Conservation (phyloP, 2,329 filamentous ascomycete species). For the Fusarium sp. region DNA sequence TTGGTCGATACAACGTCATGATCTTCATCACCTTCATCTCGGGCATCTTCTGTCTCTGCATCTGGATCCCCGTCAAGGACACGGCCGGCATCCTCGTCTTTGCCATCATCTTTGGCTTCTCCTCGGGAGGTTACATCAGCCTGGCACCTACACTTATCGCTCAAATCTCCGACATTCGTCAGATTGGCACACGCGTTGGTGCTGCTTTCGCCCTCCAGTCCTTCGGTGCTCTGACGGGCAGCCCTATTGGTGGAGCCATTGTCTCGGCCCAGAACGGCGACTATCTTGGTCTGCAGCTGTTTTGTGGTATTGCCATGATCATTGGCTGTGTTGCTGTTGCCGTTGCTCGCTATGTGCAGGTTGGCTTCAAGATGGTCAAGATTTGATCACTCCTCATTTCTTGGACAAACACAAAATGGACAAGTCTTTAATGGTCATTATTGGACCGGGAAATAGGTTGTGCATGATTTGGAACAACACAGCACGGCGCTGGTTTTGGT, state of each 20-base stretch:
- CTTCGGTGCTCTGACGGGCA: constrained; percentile 74
- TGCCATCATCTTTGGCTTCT: constrained; percentile 76
- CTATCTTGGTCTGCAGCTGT: constrained; percentile 73
- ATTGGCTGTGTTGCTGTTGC: constrained; percentile 45
- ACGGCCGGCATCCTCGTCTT: constrained; percentile 73
- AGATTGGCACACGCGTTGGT: constrained; percentile 77
- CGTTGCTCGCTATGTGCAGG: constrained; percentile 50
- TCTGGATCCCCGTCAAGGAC: constrained; percentile 63
- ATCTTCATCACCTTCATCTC: constrained; percentile 65
- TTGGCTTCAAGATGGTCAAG: constrained; percentile 51
- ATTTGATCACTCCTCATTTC: constrained; percentile 40
- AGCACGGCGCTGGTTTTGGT: background rate
- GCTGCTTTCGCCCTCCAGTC: constrained; percentile 71
- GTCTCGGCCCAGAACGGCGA: constrained; percentile 62
- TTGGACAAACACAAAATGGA: background rate
- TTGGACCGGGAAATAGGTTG: background rate
- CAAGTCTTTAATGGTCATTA: background rate
- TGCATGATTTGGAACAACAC: background rate
- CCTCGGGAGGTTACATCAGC: constrained; percentile 74
- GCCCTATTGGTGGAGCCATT: constrained; percentile 75
- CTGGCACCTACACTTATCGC: constrained; percentile 73
- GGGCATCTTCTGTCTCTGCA: constrained; percentile 56
- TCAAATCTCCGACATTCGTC: constrained; percentile 76
- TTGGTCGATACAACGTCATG: constrained; percentile 61
- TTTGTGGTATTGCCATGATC: constrained; percentile 67